These are phyloP conservation scores for Takashimella koratensis DNA, from an alignment of 1,284 basidiomycete genomes.

Conservation along the genomic window DNA sequence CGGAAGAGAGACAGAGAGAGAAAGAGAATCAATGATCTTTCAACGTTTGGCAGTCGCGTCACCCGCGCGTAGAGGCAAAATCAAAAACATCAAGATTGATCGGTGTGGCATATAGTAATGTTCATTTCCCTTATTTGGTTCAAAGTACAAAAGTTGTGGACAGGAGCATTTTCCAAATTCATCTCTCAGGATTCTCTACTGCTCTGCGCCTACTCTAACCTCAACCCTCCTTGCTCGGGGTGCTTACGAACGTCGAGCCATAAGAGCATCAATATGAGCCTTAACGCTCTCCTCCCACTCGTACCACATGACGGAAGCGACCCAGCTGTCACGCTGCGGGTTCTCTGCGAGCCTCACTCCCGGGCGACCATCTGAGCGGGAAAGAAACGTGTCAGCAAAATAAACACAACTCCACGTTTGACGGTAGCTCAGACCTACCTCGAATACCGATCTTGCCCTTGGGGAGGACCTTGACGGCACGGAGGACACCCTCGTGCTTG, in stretches of 20 bases:
- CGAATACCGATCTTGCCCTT: constrained; percentile 26
- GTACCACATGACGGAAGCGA: constrained; percentile 34
- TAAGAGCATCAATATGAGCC: constrained; percentile 31
- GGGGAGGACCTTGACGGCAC: constrained; percentile 28
- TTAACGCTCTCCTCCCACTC: constrained; percentile 40
- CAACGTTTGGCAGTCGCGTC: not conserved
- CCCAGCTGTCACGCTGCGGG: constrained; percentile 33
- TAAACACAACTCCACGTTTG: no score
- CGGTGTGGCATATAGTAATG: not conserved
- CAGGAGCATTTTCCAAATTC: no score
- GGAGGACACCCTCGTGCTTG: constrained; percentile 29
- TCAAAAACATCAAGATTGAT: not conserved
- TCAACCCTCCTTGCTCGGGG: no score
- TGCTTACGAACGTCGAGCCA: constrained; percentile 11
- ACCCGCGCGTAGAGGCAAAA: not conserved
- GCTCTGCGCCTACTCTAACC: no score
- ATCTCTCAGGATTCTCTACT: no score
- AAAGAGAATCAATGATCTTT: not conserved
- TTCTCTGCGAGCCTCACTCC: constrained; percentile 21
- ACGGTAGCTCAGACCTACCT: no score
- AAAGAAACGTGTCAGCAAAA: constrained; percentile 2
- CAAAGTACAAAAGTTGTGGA: no score
- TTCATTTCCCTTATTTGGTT: not conserved
- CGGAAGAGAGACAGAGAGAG: not conserved
- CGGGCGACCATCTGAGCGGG: constrained; percentile 30